Conservation (phyloP, 2,329 filamentous ascomycete species). For the Diaporthe capsici region DNA sequence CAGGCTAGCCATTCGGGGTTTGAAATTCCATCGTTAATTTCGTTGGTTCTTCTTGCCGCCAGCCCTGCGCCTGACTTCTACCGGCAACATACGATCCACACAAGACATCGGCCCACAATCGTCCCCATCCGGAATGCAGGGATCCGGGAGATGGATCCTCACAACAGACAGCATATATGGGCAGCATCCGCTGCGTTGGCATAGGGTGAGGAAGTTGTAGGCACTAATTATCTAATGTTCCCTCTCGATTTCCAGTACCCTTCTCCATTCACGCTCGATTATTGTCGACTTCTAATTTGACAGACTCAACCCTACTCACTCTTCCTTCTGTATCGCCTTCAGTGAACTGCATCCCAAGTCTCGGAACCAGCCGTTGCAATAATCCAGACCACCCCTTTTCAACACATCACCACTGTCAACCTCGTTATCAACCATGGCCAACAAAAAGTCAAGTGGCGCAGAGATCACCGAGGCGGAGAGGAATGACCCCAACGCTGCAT, state of each 20-base stretch:
- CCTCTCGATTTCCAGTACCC: too few species aligned
- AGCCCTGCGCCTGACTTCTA: conserved; percentile 21
- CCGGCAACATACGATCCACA: conserved; percentile 33
- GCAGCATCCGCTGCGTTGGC: not conserved
- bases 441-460: conserved; percentile 32
- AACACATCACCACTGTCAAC: not conserved
- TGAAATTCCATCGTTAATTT: not conserved
- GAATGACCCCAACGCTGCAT: conserved; percentile 30
- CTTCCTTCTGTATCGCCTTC: too few species aligned
- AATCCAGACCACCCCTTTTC: too few species aligned
- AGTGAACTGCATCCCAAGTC: not conserved
- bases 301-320: not conserved
- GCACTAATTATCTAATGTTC: not conserved
- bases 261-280: not conserved
- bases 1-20: not conserved
- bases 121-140: conserved; percentile 25
- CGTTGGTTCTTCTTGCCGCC: conserved; percentile 15
- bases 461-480: conserved; percentile 40
- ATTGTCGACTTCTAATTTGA: not conserved
- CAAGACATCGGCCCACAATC: conserved; percentile 25
- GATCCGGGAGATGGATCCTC: conserved; percentile 8
- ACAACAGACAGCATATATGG: conserved; percentile 9
- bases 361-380: not conserved
- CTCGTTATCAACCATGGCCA: conserved; percentile 5
- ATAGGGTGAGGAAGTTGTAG: not conserved